These are phyloP conservation scores for Canna indica DNA, from an alignment of 176 grass and related monocot genomes.

Conservation along the genomic window DNA sequence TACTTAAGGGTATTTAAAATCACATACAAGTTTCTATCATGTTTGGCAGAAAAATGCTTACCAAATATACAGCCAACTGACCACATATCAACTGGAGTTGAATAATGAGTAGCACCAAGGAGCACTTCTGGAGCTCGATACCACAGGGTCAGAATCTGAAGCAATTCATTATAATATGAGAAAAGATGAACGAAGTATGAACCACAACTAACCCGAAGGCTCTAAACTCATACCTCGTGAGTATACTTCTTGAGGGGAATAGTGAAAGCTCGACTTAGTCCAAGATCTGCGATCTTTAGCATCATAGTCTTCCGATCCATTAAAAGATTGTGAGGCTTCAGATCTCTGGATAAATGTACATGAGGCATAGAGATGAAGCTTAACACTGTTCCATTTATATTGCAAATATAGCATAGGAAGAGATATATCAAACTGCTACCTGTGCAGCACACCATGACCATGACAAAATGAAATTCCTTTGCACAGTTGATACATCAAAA, in stretches of 20 bases:
- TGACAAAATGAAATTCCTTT: slow-evolving; percentile 83
- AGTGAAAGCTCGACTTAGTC: slow-evolving; percentile 72
- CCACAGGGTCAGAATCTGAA: slow-evolving; percentile 95
- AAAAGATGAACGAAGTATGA: not conserved
- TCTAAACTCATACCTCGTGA: slow-evolving; percentile 51
- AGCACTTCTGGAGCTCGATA: slow-evolving; percentile 94
- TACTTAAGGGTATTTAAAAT: not conserved
- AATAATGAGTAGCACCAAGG: slow-evolving; percentile 78
- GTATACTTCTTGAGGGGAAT: slow-evolving; percentile 95
- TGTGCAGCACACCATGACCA: slow-evolving; percentile 75
- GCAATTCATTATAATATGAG: not conserved
- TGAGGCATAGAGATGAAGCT: not conserved
- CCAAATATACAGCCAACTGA: slow-evolving; percentile 95
- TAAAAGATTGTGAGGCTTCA: slow-evolving; percentile 93
- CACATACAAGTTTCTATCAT: not conserved
- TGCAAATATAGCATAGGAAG: no score
- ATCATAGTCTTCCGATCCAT: slow-evolving; percentile 94
- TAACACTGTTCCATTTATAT: not conserved
- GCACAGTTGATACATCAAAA: slow-evolving; percentile 94
- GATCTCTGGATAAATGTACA: slow-evolving; percentile 37
- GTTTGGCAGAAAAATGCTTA: slow-evolving; percentile 2
- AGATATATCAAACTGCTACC: not conserved
- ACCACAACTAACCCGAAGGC: not conserved
- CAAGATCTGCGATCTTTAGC: slow-evolving; percentile 91
- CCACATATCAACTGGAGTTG: slow-evolving; percentile 92